A percentile compares a stretch with the other conserved stretches of the same genome.
phyloP scores from a whole-genome alignment of 2,329 filamentous ascomycete genomes.

The Aspergillus terreus region DNA sequence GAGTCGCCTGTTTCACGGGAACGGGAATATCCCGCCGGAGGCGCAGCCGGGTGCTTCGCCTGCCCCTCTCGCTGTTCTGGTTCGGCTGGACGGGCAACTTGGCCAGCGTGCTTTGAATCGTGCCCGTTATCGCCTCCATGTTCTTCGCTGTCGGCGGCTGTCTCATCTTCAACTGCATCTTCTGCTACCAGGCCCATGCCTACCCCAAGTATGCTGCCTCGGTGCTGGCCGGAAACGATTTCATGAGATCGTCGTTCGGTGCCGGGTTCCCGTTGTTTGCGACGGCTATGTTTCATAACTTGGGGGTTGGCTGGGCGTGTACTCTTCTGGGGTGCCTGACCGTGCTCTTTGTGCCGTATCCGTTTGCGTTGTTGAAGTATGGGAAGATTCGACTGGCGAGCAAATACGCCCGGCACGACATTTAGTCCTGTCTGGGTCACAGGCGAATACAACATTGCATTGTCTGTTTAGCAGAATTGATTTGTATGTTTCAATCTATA shows the following conservation, averaged over 20 bases:
- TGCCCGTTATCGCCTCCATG: conserved; percentile 59
- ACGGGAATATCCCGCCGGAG: conserved; percentile 22
- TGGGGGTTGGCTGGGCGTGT: conserved; percentile 30
- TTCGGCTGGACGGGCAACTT: conserved; percentile 64
- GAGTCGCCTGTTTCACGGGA: conserved; percentile 6
- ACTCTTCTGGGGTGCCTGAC: conserved; percentile 27
- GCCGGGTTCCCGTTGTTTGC: conserved; percentile 29
- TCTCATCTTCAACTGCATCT: conserved; percentile 67
- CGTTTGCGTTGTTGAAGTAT: conserved; percentile 24
- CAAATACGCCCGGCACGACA: conserved; percentile 20
- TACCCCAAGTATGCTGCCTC: conserved; percentile 69
- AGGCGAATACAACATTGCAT: neutral
- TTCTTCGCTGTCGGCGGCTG: conserved; percentile 68
- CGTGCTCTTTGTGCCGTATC: no score
- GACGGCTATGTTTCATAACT: conserved; percentile 29
- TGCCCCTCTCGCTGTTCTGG: conserved; percentile 65
- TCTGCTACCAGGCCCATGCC: conserved; percentile 69
- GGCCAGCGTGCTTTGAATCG: conserved; percentile 60
- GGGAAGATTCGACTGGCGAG: conserved; percentile 19
- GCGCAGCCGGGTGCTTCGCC: conserved; percentile 55
- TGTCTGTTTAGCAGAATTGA: neutral
- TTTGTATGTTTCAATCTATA: conserved; percentile 2
- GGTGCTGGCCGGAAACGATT: conserved; percentile 70
- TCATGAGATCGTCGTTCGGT: conserved; percentile 59
- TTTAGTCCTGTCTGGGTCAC: conserved; percentile 2